Percentiles rank a stretch among this genome's conserved stretches.
These are phyloP conservation scores for Penicillium corylophilum DNA, from an alignment of 2,329 filamentous ascomycete genomes.

Conservation along the genomic window DNA sequence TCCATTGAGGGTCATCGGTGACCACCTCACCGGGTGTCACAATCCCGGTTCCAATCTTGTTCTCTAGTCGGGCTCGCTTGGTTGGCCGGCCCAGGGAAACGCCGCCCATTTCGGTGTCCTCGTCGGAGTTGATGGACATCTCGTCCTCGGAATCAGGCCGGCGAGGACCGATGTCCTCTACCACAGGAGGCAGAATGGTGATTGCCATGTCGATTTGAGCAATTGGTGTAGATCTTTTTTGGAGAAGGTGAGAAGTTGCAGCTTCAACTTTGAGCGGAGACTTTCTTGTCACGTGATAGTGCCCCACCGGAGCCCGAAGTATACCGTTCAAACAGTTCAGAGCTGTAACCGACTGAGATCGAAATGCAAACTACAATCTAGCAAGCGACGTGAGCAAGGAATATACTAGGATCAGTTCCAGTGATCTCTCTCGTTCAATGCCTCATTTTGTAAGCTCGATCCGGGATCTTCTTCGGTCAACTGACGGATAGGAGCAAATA, in stretches of 20 bases:
- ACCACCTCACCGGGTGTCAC: slow-evolving; percentile 88
- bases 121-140: slow-evolving; percentile 50
- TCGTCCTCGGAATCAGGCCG: slow-evolving; percentile 49
- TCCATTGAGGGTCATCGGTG: slow-evolving; percentile 93
- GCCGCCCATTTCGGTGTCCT: slow-evolving; percentile 34
- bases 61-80: slow-evolving; percentile 38
- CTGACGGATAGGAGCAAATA: too few species aligned
- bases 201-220: slow-evolving; percentile 51
- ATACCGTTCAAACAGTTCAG: background rate
- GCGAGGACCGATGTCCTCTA: slow-evolving; percentile 32
- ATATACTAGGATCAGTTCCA: too few species aligned
- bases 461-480: too few species aligned
- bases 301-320: background rate
- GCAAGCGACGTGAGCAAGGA: too few species aligned
- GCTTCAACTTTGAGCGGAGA: slow-evolving; percentile 8
- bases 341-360: too few species aligned
- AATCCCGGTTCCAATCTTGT: slow-evolving; percentile 50
- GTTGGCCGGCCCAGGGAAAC: slow-evolving; percentile 29
- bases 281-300: slow-evolving; percentile 19
- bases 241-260: slow-evolving; percentile 4
- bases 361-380: too few species aligned
- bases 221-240: slow-evolving; percentile 1
- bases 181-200: slow-evolving; percentile 56
- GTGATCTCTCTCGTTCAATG: too few species aligned
- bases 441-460: too few species aligned